phyloP scores from a whole-genome alignment of 164 flowering plant species.

The grape (Vitis vinifera) region ASM3070453v1 NC_081816.1:13069001-13069500 shows the following conservation, averaged over 20 bases:
- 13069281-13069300: conserved; percentile 54
- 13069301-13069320: conserved; percentile 92
- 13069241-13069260: conserved; percentile 85
- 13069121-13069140: too few species aligned
- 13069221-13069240: conserved; percentile 94
- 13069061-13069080: too few species aligned
- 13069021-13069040: too few species aligned
- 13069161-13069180: conserved; percentile 97
- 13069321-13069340: conserved; percentile 49
- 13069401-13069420: conserved; percentile 63
- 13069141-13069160: conserved; percentile 46
- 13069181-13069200: conserved; percentile 86
- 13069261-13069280: conserved; percentile 31
- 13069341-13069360: conserved; percentile 26
- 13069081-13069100: neutral
- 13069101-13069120: neutral
- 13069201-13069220: conserved; percentile 87
- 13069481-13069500: conserved; percentile 64
- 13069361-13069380: conserved; percentile 54
- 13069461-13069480: conserved; percentile 66
- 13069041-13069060: too few species aligned
- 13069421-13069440: conserved; percentile 42
- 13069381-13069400: conserved; percentile 56
- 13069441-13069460: conserved; percentile 55
- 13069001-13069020: too few species aligned